A percentile compares a stretch with the other conserved stretches of the same genome.
Evolutionary conservation across 2,329 filamentous ascomycete genomes (phyloP).

Genomic region (Paraconiothyrium sp.): DNA sequence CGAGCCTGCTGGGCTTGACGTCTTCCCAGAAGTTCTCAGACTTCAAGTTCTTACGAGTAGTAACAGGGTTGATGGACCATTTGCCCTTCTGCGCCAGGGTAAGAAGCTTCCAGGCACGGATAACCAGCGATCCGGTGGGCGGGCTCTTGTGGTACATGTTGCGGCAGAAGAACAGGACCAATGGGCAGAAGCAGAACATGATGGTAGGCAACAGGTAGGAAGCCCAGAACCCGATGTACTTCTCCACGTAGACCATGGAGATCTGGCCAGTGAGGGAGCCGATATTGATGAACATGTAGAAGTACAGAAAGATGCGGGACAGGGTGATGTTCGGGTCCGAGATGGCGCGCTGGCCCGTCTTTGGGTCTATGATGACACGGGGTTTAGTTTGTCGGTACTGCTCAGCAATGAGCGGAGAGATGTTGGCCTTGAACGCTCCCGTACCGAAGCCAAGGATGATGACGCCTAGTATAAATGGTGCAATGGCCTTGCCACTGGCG

Average conservation of each 20-base stretch:
- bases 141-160: conserved; percentile 70
- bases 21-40: conserved; percentile 70
- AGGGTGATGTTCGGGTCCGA: conserved; percentile 75
- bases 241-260: conserved; percentile 77
- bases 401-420: conserved; percentile 74
- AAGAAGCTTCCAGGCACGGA: conserved; percentile 72
- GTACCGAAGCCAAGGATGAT: conserved; percentile 58
- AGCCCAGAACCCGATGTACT: conserved; percentile 80
- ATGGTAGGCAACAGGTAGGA: conserved; percentile 73
- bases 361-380: conserved; percentile 62
- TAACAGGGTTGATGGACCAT: conserved; percentile 69
- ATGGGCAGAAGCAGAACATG: conserved; percentile 70
- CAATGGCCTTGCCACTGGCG: conserved; percentile 55
- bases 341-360: conserved; percentile 72
- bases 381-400: conserved; percentile 70
- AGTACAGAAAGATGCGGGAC: conserved; percentile 65
- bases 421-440: conserved; percentile 58
- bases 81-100: conserved; percentile 69
- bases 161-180: conserved; percentile 67
- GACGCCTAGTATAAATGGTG: conserved; percentile 63
- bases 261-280: conserved; percentile 71
- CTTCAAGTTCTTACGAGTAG: conserved; percentile 67
- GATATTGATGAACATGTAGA: conserved; percentile 49
- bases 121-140: conserved; percentile 76
- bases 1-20: conserved; percentile 72